A percentile compares a stretch with the other conserved stretches of the same genome.
Evolutionary conservation across 768 basidiomycete species (phyloP).

Genomic region (Auriscalpium vulgare): DNA sequence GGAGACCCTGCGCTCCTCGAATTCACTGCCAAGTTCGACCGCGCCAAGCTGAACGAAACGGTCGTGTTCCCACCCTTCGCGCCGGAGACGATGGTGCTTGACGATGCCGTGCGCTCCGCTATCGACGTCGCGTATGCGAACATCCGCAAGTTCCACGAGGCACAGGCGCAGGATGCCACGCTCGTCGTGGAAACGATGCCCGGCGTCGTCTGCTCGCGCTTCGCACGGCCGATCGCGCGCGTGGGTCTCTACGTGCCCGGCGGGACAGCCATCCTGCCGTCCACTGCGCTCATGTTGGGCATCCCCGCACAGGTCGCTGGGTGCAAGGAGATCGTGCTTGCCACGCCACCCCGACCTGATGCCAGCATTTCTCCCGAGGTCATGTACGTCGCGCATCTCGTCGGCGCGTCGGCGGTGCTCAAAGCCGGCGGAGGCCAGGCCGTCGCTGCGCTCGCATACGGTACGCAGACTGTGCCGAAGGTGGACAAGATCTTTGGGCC

Average conservation of each 20-base stretch:
- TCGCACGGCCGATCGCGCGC: slow-evolving; percentile 89
- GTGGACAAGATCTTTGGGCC: slow-evolving; percentile 99
- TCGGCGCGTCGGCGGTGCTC: slow-evolving; percentile 84
- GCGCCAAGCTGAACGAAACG: slow-evolving; percentile 59
- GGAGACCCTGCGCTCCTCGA: slow-evolving; percentile 86
- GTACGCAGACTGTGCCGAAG: slow-evolving; percentile 90
- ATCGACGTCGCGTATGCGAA: slow-evolving; percentile 90
- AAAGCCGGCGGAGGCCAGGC: slow-evolving; percentile 97
- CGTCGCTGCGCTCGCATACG: slow-evolving; percentile 92
- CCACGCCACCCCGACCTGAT: slow-evolving; percentile 91
- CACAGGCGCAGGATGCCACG: slow-evolving; percentile 64
- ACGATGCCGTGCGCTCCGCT: slow-evolving; percentile 60
- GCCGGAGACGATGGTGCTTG: slow-evolving; percentile 51
- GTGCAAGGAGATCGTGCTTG: slow-evolving; percentile 85
- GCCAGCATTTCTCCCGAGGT: slow-evolving; percentile 95
- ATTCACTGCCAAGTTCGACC: slow-evolving; percentile 91
- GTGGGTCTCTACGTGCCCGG: slow-evolving; percentile 97
- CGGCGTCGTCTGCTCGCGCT: slow-evolving; percentile 91
- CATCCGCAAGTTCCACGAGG: slow-evolving; percentile 85
- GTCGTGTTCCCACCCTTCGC: slow-evolving; percentile 76
- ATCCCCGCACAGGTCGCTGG: slow-evolving; percentile 97
- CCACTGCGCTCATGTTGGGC: slow-evolving; percentile 96
- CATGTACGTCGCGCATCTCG: slow-evolving; percentile 88
- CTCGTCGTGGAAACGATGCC: slow-evolving; percentile 95
- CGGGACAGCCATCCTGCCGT: slow-evolving; percentile 92